phyloP scores from a whole-genome alignment of 2,329 filamentous ascomycete genomes.

The Fusarium zealandicum region DNA sequence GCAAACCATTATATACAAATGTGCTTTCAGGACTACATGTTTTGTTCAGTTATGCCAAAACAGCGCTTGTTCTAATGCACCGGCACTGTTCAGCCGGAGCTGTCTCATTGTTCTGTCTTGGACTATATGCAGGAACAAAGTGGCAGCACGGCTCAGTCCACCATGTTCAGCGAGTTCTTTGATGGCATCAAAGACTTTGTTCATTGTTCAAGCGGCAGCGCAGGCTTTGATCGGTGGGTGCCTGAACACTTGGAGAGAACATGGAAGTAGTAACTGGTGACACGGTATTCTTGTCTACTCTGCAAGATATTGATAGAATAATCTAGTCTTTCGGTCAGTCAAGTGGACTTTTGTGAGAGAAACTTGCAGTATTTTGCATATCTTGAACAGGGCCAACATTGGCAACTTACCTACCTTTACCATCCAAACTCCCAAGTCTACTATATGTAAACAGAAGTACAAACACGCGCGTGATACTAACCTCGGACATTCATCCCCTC shows the following conservation, averaged over 20 bases:
- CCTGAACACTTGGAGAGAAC: neutral
- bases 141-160: neutral
- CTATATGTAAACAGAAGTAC: too few relatives aligned
- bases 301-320: too few relatives aligned
- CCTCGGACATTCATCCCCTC: neutral
- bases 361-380: too few relatives aligned
- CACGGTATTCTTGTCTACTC: too few relatives aligned
- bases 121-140: neutral
- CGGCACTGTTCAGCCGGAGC: neutral
- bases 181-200: slow-evolving; percentile 2
- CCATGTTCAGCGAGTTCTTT: neutral
- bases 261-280: too few relatives aligned
- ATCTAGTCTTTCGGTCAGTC: too few relatives aligned
- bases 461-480: too few relatives aligned
- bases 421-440: too few relatives aligned
- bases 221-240: neutral
- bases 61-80: neutral
- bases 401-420: too few relatives aligned
- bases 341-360: too few relatives aligned
- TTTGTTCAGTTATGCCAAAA: neutral
- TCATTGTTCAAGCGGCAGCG: neutral
- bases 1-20: neutral
- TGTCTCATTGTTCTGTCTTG: neutral
- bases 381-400: too few relatives aligned
- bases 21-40: neutral